Base-by-base conservation (phyloP, 257 asterid genomes). In the Misopates orontium region DNA sequence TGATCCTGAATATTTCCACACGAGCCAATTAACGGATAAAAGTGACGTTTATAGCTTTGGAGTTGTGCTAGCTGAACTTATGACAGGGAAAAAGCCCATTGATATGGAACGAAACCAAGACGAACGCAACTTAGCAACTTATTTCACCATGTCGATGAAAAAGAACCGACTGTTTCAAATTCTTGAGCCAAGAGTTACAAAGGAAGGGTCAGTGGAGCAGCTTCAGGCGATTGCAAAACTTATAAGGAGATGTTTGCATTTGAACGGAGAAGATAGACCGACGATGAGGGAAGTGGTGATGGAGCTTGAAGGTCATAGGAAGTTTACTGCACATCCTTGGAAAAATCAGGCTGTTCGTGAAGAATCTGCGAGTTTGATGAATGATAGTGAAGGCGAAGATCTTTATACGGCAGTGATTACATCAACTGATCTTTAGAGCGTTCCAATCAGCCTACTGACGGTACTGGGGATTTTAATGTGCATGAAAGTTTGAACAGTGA, bases 41-140 rank as follows among this genome's bases (percentile, higher is more conserved):
- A 90, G 96, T n/a, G 97, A 88, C 3, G 95, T 90, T 0, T 90
- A 88, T 40, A 84, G 97, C 32, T 88, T 90, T 1, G 93, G 97
- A 5, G 93, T 90, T 0, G 91, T 90, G 3, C 81, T 90, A 17
- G 75, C 85, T 0, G 93, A 90, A 48, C 95, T 90, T 3, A 8
- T 85, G 49, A 90, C 95, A 0, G 89, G 95, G n/a, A 71, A 75
- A 11, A 88, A 70, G 60, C 88, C 95, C 0, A 76, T 90, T 6
- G 84, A 79, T 13, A 66, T 59, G 77, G 88, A 74, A 0, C 68
- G 80, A 66, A 68, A 67, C 64, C 78, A 70, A 0, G 90, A 79
- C 12, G 73, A 80, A 13, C 78, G 87, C 1, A 85, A 83, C 64
- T 71, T 90, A 15, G 75, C 89, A 0, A 79, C 83, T 0, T 78